Conservation (phyloP, 768 basidiomycete species). For the Tylopilus felleus region DNA sequence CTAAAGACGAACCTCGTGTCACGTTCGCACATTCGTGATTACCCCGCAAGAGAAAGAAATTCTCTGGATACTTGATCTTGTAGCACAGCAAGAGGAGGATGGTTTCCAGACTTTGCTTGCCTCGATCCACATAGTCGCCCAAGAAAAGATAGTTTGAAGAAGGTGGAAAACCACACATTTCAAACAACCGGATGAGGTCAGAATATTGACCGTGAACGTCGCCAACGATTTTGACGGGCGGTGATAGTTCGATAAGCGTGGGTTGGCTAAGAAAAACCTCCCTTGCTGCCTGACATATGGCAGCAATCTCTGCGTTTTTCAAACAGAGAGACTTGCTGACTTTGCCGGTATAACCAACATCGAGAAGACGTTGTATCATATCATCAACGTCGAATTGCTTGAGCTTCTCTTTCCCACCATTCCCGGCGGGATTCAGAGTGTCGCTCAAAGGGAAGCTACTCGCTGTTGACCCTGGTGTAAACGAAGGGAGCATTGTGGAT, state of each 20-base stretch:
- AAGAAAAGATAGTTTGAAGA: constrained; percentile 97
- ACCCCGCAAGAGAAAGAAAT: constrained; percentile 95
- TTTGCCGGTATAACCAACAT: constrained; percentile 97
- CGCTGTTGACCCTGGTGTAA: constrained; percentile 50
- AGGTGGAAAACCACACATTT: constrained; percentile 99
- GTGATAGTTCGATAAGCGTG: constrained; percentile 93
- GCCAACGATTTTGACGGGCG: constrained; percentile 98
- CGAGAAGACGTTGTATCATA: constrained; percentile 94
- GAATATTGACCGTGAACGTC: constrained; percentile 99
- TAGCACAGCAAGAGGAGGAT: constrained; percentile 95
- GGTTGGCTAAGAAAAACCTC: constrained; percentile 97
- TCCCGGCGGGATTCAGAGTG: constrained; percentile 33
- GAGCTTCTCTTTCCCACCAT: constrained; percentile 51
- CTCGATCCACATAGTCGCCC: constrained; percentile 98
- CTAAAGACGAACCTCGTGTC: constrained; percentile 73
- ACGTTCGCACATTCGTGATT: constrained; percentile 99
- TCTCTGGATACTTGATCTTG: constrained; percentile 99
- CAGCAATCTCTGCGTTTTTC: constrained; percentile 94
- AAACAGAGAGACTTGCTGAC: constrained; percentile 93
- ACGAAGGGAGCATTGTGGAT: constrained; percentile 46
- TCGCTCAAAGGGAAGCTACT: constrained; percentile 39
- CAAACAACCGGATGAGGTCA: constrained; percentile 96
- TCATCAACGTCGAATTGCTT: constrained; percentile 91
- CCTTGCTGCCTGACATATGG: constrained; percentile 91
- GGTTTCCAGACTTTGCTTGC: constrained; percentile 97